phyloP scores from a whole-genome alignment of 2,329 filamentous ascomycete genomes.

The Hymenoscyphus scutula region DNA sequence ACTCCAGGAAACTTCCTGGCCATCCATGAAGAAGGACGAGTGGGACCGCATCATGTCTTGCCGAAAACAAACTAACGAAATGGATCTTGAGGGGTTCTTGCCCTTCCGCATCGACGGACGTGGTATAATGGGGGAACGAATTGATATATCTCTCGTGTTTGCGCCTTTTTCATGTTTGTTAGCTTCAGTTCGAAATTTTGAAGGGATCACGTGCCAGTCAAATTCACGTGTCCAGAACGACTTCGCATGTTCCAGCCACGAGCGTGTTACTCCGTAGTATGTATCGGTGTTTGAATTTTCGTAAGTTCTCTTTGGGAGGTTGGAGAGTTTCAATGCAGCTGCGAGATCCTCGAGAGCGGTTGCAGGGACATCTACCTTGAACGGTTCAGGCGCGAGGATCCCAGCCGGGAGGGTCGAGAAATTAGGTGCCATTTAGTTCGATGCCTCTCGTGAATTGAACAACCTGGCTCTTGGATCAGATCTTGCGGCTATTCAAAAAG shows the following conservation, averaged over 20 bases:
- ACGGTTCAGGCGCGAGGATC: background rate
- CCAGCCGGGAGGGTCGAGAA: background rate
- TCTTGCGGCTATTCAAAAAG: too few relatives aligned
- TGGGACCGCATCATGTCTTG: slow-evolving; percentile 20
- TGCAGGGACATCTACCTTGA: slow-evolving; percentile 1
- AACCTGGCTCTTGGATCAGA: background rate
- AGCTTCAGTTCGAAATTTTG: slow-evolving; percentile 26
- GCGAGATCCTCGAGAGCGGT: background rate
- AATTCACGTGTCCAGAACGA: slow-evolving; percentile 15
- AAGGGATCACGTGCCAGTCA: slow-evolving; percentile 21
- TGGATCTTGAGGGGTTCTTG: slow-evolving; percentile 15
- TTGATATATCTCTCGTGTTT: slow-evolving; percentile 19
- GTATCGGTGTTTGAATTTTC: slow-evolving; percentile 18
- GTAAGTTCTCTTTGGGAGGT: slow-evolving; percentile 17
- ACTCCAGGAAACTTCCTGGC: slow-evolving; percentile 50
- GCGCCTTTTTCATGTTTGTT: slow-evolving; percentile 10
- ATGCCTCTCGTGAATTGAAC: background rate
- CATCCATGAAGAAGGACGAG: slow-evolving; percentile 25
- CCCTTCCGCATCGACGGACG: slow-evolving; percentile 3
- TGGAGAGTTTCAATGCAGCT: slow-evolving; percentile 12
- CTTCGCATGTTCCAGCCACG: slow-evolving; percentile 20
- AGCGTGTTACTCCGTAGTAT: slow-evolving; percentile 15
- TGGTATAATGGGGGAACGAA: slow-evolving; percentile 16
- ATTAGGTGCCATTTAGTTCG: background rate
- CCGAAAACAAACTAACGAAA: slow-evolving; percentile 24